Conservation (phyloP, 768 basidiomycete species). For the Trametes gibbosa region DNA sequence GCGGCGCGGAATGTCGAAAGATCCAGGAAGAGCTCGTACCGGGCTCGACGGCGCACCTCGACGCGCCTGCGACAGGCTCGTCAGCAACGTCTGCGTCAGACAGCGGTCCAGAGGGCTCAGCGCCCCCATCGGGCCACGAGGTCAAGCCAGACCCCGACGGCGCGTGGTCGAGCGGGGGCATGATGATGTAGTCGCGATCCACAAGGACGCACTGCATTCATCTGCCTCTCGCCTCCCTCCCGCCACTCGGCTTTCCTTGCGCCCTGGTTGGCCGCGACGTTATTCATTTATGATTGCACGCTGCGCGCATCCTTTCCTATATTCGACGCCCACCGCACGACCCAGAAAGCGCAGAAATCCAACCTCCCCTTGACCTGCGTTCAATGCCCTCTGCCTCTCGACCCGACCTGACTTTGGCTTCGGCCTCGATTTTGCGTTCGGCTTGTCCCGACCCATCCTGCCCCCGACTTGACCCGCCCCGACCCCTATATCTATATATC, state of each 20-base stretch:
- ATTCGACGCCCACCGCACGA: not conserved
- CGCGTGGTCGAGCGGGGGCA: constrained; percentile 20
- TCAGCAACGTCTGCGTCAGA: constrained; percentile 9
- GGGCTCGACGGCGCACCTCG: constrained; percentile 19
- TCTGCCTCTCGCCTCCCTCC: not conserved
- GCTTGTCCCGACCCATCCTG: not conserved
- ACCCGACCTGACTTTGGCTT: not conserved
- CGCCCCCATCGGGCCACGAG: constrained; percentile 9
- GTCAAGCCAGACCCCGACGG: constrained; percentile 30
- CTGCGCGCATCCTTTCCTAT: not conserved
- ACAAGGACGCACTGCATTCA: not conserved
- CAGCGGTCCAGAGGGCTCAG: constrained; percentile 16
- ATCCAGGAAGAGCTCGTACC: constrained; percentile 32
- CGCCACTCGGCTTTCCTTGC: not conserved
- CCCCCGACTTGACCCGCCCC: not conserved
- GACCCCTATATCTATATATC: constrained; percentile 16
- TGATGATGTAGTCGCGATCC: constrained; percentile 18
- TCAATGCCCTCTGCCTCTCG: not conserved
- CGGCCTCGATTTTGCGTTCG: not conserved
- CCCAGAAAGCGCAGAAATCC: too few relatives aligned
- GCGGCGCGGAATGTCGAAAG: constrained; percentile 71
- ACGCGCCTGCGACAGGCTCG: constrained; percentile 2
- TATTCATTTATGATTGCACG: not conserved
- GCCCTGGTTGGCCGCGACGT: not conserved
- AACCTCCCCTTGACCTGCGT: not conserved